A percentile compares a stretch with the other conserved stretches of the same genome.
Evolutionary conservation across 2,329 filamentous ascomycete genomes (phyloP).

Genomic region (Pseudogymnoascus sp.): DNA sequence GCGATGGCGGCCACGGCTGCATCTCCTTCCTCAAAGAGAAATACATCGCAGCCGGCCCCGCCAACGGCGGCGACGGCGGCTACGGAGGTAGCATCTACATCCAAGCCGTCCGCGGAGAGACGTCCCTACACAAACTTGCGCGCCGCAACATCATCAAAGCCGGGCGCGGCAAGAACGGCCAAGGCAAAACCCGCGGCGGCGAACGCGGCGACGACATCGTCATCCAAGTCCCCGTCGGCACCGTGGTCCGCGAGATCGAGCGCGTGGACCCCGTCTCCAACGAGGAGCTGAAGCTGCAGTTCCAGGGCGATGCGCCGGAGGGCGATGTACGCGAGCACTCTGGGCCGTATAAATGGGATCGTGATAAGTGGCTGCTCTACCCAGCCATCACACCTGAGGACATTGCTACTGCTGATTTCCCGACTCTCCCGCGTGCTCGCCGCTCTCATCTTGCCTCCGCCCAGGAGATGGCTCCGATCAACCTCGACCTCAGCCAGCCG

Average conservation of each 20-base stretch:
- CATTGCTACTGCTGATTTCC: conserved; percentile 51
- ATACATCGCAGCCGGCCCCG: conserved; percentile 77
- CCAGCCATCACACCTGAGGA: conserved; percentile 71
- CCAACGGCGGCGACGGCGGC: conserved; percentile 92
- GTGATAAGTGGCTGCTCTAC: conserved; percentile 79
- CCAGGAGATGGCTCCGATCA: conserved; percentile 65
- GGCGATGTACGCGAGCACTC: conserved; percentile 21
- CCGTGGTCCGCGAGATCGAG: conserved; percentile 74
- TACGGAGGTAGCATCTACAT: conserved; percentile 90
- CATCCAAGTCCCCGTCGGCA: conserved; percentile 86
- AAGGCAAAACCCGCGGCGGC: conserved; percentile 65
- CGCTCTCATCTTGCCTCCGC: conserved; percentile 43
- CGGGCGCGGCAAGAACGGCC: conserved; percentile 66
- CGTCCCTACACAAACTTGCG: conserved; percentile 84
- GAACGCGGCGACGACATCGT: conserved; percentile 79
- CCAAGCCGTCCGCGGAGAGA: conserved; percentile 84
- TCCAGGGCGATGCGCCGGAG: conserved; percentile 17
- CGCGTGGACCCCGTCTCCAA: conserved; percentile 69
- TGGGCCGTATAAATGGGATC: conserved; percentile 34
- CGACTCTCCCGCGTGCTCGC: conserved; percentile 45
- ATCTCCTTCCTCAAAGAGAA: conserved; percentile 91
- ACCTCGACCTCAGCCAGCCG: conserved; percentile 63
- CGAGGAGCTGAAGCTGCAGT: conserved; percentile 41
- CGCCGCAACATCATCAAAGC: conserved; percentile 67
- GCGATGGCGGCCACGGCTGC: conserved; percentile 80